These are phyloP conservation scores for Boletus tylopilopsis DNA, from an alignment of 768 basidiomycete genomes.

Conservation along the genomic window DNA sequence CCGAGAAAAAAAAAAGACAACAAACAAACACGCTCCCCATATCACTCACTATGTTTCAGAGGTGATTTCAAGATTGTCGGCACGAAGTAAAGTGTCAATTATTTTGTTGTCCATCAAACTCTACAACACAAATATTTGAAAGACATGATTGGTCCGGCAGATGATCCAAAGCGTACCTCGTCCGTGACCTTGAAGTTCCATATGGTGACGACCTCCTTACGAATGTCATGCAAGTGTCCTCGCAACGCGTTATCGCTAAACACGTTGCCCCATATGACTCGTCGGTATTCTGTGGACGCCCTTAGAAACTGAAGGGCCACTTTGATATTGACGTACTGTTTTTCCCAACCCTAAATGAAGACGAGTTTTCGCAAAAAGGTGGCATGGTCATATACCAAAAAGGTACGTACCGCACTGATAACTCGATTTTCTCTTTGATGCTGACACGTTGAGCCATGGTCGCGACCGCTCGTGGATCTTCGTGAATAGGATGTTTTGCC, in stretches of 20 bases:
- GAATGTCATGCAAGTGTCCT: slow-evolving; percentile 12
- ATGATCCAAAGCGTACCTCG: neutral
- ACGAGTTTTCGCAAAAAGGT: neutral
- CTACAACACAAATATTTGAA: neutral
- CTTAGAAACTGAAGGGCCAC: neutral
- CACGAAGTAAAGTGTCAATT: neutral
- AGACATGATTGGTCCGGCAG: neutral
- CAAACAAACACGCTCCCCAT: slow-evolving; percentile 8
- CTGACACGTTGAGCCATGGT: slow-evolving; percentile 15
- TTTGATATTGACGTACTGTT: slow-evolving; percentile 2
- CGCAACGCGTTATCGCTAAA: slow-evolving; percentile 5
- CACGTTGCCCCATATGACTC: neutral
- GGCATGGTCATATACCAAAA: neutral
- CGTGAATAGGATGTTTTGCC: slow-evolving; percentile 2
- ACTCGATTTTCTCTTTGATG: slow-evolving; percentile 13
- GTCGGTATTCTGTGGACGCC: slow-evolving; percentile 10
- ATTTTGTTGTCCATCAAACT: slow-evolving; percentile 4
- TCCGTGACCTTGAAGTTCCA: slow-evolving; percentile 16
- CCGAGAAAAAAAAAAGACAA: too few relatives aligned
- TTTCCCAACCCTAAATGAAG: slow-evolving; percentile 3
- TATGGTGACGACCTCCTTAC: neutral
- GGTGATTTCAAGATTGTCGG: neutral
- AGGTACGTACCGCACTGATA: slow-evolving; percentile 4
- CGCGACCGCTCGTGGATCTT: slow-evolving; percentile 7
- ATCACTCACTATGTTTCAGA: neutral